Conservation (phyloP, 176 grass and related monocot species). For the Bothriochloa decipiens region DNA sequence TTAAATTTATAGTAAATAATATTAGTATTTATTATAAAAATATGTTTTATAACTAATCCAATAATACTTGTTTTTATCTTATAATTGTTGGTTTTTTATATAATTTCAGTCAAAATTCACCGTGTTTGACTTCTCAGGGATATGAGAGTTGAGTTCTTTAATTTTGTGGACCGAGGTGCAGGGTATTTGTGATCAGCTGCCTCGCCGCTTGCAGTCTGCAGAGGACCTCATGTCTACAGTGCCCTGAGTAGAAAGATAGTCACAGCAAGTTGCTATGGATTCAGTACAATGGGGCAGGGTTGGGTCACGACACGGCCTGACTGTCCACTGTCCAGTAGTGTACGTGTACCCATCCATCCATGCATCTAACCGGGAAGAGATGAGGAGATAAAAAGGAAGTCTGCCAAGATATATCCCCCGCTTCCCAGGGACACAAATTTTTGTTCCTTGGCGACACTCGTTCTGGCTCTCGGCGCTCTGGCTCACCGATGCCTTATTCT, state of each 20-base stretch:
- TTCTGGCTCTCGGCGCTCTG: conserved; percentile 23
- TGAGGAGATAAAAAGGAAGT: conserved; percentile 25
- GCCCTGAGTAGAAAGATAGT: not conserved
- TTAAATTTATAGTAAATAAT: no score
- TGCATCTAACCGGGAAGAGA: not conserved
- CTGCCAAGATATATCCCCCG: conserved; percentile 24
- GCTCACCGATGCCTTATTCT: conserved; percentile 39
- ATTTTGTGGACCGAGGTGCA: no score
- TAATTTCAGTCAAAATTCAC: no score
- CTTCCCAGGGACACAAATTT: conserved; percentile 30
- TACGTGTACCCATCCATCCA: not conserved
- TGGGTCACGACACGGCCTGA: not conserved
- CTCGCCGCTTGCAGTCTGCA: not conserved
- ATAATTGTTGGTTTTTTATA: no score
- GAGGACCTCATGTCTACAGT: not conserved
- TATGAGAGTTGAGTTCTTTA: no score
- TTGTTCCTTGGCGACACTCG: conserved; percentile 35
- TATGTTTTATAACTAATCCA: no score
- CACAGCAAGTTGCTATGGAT: not conserved
- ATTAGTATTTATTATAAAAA: no score
- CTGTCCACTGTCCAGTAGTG: not conserved
- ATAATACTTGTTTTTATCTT: no score
- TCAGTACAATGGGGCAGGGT: conserved; percentile 1
- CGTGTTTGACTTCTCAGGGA: no score
- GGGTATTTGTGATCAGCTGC: not conserved